Evolutionary conservation across 2,329 filamentous ascomycete species (phyloP).

Genomic region (Colletotrichum sp.): DNA sequence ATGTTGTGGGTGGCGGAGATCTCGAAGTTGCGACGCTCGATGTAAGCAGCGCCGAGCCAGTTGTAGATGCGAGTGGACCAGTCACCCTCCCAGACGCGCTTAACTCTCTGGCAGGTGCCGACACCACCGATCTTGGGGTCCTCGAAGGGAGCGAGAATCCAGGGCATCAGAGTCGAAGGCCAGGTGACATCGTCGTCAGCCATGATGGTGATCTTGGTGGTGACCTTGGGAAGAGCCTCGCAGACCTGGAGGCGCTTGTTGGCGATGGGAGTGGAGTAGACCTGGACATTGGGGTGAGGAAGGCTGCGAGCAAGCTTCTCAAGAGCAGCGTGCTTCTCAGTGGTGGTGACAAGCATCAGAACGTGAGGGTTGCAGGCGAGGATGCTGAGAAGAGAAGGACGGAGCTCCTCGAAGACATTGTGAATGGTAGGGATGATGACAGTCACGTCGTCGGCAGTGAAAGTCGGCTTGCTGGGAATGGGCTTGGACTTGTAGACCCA

Average conservation of each 20-base stretch:
- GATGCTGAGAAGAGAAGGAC: slow-evolving; percentile 80
- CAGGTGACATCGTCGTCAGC: slow-evolving; percentile 96
- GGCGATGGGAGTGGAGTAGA: slow-evolving; percentile 81
- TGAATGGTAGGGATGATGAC: slow-evolving; percentile 94
- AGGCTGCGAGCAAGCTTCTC: slow-evolving; percentile 70
- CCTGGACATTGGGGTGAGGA: slow-evolving; percentile 66
- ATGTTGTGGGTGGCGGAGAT: slow-evolving; percentile 95
- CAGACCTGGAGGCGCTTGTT: slow-evolving; percentile 97
- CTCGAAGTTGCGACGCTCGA: slow-evolving; percentile 94
- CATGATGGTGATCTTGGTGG: slow-evolving; percentile 86
- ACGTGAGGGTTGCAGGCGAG: slow-evolving; percentile 72
- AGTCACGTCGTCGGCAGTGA: slow-evolving; percentile 84
- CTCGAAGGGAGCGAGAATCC: slow-evolving; percentile 94
- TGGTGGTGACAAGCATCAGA: slow-evolving; percentile 86
- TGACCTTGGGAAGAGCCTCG: slow-evolving; percentile 84
- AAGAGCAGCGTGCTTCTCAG: slow-evolving; percentile 75
- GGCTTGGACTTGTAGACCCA: slow-evolving; percentile 87
- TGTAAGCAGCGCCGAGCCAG: slow-evolving; percentile 89
- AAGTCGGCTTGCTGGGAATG: slow-evolving; percentile 79
- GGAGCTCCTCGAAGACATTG: slow-evolving; percentile 82
- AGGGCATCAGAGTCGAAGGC: slow-evolving; percentile 83
- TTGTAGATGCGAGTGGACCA: slow-evolving; percentile 75
- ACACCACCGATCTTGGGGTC: slow-evolving; percentile 84
- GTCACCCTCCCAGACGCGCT: slow-evolving; percentile 67
- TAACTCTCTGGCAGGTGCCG: slow-evolving; percentile 87